Base-by-base conservation (phyloP, 805 yeast genomes). In the Wickerhamomyces strasburgensis region DNA sequence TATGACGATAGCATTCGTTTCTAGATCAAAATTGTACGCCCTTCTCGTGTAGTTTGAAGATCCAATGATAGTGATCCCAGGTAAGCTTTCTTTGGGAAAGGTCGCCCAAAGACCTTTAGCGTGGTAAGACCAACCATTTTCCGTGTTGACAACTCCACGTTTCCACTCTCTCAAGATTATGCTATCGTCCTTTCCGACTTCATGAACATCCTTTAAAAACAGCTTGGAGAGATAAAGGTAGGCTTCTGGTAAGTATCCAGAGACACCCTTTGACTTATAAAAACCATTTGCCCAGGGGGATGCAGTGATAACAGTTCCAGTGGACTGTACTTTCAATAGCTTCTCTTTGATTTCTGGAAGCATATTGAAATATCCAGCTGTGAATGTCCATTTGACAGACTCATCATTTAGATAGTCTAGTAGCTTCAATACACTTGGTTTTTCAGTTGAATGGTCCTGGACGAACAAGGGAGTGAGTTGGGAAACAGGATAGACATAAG, bases 311-410 rank as follows among this genome's bases (percentile, higher is more conserved):
- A 93, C 83, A 0, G 68, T 64, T 2, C 94, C 94, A 6, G 52
- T 39, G 1, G 89, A 80, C 10, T 64, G 67, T 1, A 85, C 72
- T 25, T 67, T 61, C 24, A 86, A 56, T 19, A 93, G 65, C 19
- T 70, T 65, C 13, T 64, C 61, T 52, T 76, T 79, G 35, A 85
- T 80, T 27, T 78, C 78, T 1, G 94, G 85, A 27, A 81, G 74
- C 77, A 93, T 81, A 58, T 93, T 93, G 67, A 93, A 93, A 58
- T 93, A 93, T 2, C 98, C 98, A 0, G 98, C 96, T 0, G 98
- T 93, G 51, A 93, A 80, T 46, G 84, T 73, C 94, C 96, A 90
- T 35, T 68, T 70, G 19, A 80, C 70, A 10, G 62, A 52, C 18
- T 77, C 69, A 28, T 77, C 65, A 50, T 76, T 76, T 34, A 76